phyloP scores from a whole-genome alignment of 2,329 filamentous ascomycete genomes.

The Penicillium polonicum region DNA sequence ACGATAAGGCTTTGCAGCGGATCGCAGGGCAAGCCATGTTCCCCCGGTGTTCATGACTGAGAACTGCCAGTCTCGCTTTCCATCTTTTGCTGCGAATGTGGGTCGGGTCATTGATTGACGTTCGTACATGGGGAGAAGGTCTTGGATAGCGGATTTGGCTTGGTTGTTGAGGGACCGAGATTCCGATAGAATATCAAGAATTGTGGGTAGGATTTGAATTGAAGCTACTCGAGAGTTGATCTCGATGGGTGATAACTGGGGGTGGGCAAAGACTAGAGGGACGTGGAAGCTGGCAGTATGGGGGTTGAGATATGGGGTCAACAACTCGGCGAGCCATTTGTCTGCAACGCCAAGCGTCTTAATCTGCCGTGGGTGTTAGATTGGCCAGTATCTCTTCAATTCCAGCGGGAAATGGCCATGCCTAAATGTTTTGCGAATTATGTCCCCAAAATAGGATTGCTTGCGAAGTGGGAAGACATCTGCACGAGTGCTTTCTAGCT shows the following conservation, averaged over 20 bases:
- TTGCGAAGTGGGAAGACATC: conserved; percentile 46
- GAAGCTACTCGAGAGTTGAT: not conserved
- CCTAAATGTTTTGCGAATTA: conserved; percentile 36
- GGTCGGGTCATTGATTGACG: conserved; percentile 50
- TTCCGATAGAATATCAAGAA: conserved; percentile 47
- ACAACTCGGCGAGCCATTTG: not conserved
- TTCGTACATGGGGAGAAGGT: conserved; percentile 48
- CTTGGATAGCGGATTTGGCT: conserved; percentile 35
- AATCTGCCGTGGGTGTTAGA: conserved; percentile 24
- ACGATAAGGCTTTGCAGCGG: conserved; percentile 72
- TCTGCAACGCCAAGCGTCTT: not conserved
- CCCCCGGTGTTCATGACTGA: conserved; percentile 38
- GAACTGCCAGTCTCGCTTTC: conserved; percentile 37
- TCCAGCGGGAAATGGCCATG: conserved; percentile 32
- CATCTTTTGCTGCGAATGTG: conserved; percentile 35
- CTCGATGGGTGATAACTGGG: not conserved
- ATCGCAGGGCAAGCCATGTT: conserved; percentile 63
- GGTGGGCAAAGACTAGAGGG: not conserved
- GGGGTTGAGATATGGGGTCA: not conserved
- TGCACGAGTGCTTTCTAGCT: conserved; percentile 46
- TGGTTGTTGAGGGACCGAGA: conserved; percentile 40
- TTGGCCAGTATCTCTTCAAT: conserved; percentile 25
- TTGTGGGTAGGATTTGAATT: conserved; percentile 37
- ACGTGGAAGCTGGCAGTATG: not conserved
- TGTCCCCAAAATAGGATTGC: conserved; percentile 30